These are phyloP conservation scores for Cinchona pubescens DNA, from an alignment of 257 asterid genomes.

Conservation along the genomic window DNA sequence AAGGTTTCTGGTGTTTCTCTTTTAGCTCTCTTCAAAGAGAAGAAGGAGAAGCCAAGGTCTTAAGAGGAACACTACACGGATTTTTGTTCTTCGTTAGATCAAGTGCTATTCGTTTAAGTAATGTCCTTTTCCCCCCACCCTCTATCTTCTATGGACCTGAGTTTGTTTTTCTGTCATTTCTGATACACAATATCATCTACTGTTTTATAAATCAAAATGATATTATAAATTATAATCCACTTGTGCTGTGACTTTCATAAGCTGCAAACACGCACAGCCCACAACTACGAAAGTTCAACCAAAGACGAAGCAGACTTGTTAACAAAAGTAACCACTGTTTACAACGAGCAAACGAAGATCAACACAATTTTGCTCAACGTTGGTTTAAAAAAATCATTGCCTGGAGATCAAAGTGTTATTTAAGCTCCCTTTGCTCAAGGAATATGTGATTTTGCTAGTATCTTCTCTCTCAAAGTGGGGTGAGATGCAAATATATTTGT, in stretches of 20 bases:
- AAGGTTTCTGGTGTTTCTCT: slow-evolving; percentile 78
- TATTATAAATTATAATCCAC: neutral
- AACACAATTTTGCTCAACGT: no score
- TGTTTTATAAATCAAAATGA: neutral
- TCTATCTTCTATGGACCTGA: neutral
- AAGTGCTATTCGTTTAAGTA: neutral
- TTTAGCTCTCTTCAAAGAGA: slow-evolving; percentile 69
- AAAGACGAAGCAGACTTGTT: no score
- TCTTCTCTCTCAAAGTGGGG: no score
- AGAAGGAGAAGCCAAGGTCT: slow-evolving; percentile 72
- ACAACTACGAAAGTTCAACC: no score
- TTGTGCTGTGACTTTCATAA: neutral
- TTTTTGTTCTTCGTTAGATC: neutral
- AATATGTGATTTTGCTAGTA: no score
- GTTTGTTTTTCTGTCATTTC: neutral
- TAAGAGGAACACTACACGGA: slow-evolving; percentile 2
- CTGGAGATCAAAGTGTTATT: no score
- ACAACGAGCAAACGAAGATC: no score
- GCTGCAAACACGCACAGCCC: no score
- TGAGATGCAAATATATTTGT: no score
- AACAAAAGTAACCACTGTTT: no score
- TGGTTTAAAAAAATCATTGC: no score
- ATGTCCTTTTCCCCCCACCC: neutral
- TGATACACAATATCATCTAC: neutral
- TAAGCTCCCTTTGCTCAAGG: no score